Evolutionary conservation across 306 rosid species (phyloP).

Genomic region (Psophocarpus tetragonolobus): DNA sequence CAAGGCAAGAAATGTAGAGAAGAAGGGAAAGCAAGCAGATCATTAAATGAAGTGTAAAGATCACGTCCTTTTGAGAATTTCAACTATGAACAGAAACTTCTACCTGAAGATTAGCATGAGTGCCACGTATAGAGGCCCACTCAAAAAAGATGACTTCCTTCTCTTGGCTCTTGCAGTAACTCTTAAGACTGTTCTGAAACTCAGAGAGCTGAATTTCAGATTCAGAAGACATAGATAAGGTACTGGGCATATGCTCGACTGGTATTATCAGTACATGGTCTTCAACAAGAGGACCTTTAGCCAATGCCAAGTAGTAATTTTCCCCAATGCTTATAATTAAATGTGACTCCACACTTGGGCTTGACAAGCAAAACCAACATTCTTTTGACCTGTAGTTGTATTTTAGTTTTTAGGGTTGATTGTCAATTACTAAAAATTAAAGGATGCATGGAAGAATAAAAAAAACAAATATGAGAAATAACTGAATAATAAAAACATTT

Average conservation of each 20-base stretch:
- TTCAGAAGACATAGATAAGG: slow-evolving; percentile 61
- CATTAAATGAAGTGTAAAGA: slow-evolving; percentile 9
- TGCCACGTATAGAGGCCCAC: slow-evolving; percentile 75
- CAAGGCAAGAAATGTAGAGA: slow-evolving; percentile 3
- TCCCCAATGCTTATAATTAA: slow-evolving; percentile 81
- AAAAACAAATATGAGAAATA: slow-evolving; percentile 6
- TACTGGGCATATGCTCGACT: slow-evolving; percentile 76
- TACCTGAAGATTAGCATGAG: slow-evolving; percentile 99
- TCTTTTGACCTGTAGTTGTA: slow-evolving; percentile 76
- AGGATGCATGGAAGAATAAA: slow-evolving; percentile 4
- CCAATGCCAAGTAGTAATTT: slow-evolving; percentile 83
- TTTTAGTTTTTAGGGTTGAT: slow-evolving; percentile 36
- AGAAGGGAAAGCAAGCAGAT: slow-evolving; percentile 11
- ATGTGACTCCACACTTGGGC: slow-evolving; percentile 83
- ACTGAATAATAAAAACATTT: not conserved
- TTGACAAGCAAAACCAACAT: slow-evolving; percentile 98
- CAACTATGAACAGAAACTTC: slow-evolving; percentile 17
- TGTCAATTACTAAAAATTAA: slow-evolving; percentile 32
- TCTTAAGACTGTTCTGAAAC: slow-evolving; percentile 70
- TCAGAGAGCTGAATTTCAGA: slow-evolving; percentile 61
- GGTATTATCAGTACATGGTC: slow-evolving; percentile 86
- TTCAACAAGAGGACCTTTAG: slow-evolving; percentile 92
- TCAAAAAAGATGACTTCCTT: slow-evolving; percentile 90
- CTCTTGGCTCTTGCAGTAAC: slow-evolving; percentile 60
- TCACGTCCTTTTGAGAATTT: slow-evolving; percentile 1